Percentiles rank a stretch among this genome's conserved stretches.
phyloP scores from a whole-genome alignment of 2,329 filamentous ascomycete species.

The Fusarium xylarioides region DNA sequence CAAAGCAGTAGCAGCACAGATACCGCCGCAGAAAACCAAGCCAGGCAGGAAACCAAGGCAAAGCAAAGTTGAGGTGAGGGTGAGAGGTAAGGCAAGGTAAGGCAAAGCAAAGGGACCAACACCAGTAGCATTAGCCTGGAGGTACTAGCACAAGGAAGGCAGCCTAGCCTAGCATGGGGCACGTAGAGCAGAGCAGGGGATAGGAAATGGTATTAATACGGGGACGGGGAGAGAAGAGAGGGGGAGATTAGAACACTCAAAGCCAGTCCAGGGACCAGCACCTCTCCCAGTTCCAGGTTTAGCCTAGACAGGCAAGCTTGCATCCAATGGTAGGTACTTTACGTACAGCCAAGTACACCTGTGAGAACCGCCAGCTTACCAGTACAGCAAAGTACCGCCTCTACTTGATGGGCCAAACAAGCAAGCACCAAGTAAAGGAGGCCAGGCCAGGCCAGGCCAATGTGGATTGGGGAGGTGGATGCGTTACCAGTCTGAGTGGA shows the following conservation, averaged over 20 bases:
- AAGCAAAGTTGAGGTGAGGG: background rate
- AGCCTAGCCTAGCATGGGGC: constrained; percentile 2
- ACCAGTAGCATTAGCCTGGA: constrained; percentile 1
- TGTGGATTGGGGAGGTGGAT: constrained; percentile 20
- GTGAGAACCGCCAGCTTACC: background rate
- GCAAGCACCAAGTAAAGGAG: constrained; percentile 18
- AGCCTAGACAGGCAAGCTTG: constrained; percentile 11
- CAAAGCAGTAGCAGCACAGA: constrained; percentile 1
- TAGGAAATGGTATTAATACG: constrained; percentile 1
- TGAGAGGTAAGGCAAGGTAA: background rate
- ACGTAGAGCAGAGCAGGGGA: background rate
- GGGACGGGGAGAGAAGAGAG: background rate
- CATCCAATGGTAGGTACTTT: constrained; percentile 5
- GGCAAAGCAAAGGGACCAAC: constrained; percentile 1
- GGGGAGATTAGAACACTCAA: constrained; percentile 17
- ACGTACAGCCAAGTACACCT: constrained; percentile 14
- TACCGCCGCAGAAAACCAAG: constrained; percentile 14
- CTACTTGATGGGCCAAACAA: constrained; percentile 9
- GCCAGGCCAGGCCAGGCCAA: constrained; percentile 2
- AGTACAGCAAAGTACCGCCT: background rate
- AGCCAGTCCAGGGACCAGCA: background rate
- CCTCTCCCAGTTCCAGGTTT: constrained; percentile 13
- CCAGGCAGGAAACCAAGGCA: constrained; percentile 30
- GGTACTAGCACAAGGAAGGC: background rate
- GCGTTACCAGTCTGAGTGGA: constrained; percentile 6